phyloP scores from a whole-genome alignment of 805 yeast species.

The Suhomyces canberraensis region DNA sequence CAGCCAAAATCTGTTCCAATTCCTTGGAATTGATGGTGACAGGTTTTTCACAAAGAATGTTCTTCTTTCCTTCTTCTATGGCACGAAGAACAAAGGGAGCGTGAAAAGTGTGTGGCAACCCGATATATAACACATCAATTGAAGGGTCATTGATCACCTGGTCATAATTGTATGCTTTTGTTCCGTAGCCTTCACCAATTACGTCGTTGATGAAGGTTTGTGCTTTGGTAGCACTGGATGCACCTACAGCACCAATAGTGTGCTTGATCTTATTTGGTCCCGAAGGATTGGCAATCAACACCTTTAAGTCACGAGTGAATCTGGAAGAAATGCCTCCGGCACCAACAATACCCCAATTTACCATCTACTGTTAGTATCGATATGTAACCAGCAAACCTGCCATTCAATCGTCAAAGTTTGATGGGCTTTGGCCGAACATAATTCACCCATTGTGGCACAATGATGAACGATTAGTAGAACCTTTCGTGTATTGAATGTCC shows the following conservation, averaged over 20 bases:
- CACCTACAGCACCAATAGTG: conserved; percentile 38
- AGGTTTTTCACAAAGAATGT: conserved; percentile 56
- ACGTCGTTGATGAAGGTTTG: conserved; percentile 24
- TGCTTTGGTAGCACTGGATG: conserved; percentile 36
- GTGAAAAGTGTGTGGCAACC: conserved; percentile 54
- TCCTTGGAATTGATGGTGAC: conserved; percentile 47
- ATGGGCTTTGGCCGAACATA: no score
- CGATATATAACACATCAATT: conserved; percentile 51
- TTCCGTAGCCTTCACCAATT: conserved; percentile 17
- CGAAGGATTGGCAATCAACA: conserved; percentile 19
- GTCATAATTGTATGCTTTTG: conserved; percentile 32
- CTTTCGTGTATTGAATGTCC: no score
- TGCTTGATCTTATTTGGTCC: conserved; percentile 26
- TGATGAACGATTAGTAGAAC: no score
- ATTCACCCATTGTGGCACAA: no score
- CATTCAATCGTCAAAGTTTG: no score
- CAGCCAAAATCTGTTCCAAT: conserved; percentile 36
- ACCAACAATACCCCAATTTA: conserved; percentile 48
- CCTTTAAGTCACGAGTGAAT: conserved; percentile 38
- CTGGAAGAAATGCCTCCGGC: conserved; percentile 48
- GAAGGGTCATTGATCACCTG: conserved; percentile 42
- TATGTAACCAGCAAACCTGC: no score
- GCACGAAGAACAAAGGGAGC: conserved; percentile 43
- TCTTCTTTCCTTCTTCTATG: conserved; percentile 44
- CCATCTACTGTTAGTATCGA: neutral